These are phyloP conservation scores for Nigrospora oryzae DNA, from an alignment of 2,329 filamentous ascomycete genomes.

Conservation along the genomic window DNA sequence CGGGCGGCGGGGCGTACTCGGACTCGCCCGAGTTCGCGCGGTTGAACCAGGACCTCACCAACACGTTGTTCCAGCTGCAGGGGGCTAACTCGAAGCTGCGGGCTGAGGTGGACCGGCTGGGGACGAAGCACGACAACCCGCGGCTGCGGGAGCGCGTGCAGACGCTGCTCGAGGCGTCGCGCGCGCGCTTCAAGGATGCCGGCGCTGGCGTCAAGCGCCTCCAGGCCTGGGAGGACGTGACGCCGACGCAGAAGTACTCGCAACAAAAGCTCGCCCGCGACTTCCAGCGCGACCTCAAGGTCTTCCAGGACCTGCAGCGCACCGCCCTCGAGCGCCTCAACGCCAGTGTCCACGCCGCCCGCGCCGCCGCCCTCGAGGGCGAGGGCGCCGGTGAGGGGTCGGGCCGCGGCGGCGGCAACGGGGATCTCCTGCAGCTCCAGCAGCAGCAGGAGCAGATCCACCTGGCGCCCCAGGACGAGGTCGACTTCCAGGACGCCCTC, in stretches of 20 bases:
- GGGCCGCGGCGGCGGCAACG: slow-evolving; percentile 22
- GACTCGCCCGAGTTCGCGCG: slow-evolving; percentile 90
- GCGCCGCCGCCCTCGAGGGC: slow-evolving; percentile 65
- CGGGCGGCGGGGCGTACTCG: slow-evolving; percentile 58
- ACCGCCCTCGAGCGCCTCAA: slow-evolving; percentile 88
- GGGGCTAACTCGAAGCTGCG: slow-evolving; percentile 80
- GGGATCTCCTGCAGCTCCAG: slow-evolving; percentile 45
- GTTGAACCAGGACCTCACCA: slow-evolving; percentile 74
- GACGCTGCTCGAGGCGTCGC: slow-evolving; percentile 77
- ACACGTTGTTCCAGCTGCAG: slow-evolving; percentile 82
- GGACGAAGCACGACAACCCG: slow-evolving; percentile 85
- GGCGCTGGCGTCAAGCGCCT: slow-evolving; percentile 92
- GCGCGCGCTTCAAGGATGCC: slow-evolving; percentile 79
- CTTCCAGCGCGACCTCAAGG: slow-evolving; percentile 78
- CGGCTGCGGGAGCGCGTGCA: slow-evolving; percentile 86
- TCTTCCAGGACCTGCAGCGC: slow-evolving; percentile 90
- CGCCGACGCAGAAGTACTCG: slow-evolving; percentile 90
- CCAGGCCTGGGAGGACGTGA: slow-evolving; percentile 67
- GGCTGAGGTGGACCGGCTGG: slow-evolving; percentile 76
- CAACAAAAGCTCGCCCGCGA: slow-evolving; percentile 92
- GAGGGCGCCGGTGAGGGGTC: slow-evolving; percentile 24
- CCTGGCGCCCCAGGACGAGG: slow-evolving; percentile 84
- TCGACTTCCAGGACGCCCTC: slow-evolving; percentile 92
- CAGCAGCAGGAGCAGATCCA: slow-evolving; percentile 71
- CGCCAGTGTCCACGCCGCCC: slow-evolving; percentile 73